Evolutionary conservation across 495 filamentous ascomycete species (phyloP).

Genomic region (Talaromyces ruber): DNA sequence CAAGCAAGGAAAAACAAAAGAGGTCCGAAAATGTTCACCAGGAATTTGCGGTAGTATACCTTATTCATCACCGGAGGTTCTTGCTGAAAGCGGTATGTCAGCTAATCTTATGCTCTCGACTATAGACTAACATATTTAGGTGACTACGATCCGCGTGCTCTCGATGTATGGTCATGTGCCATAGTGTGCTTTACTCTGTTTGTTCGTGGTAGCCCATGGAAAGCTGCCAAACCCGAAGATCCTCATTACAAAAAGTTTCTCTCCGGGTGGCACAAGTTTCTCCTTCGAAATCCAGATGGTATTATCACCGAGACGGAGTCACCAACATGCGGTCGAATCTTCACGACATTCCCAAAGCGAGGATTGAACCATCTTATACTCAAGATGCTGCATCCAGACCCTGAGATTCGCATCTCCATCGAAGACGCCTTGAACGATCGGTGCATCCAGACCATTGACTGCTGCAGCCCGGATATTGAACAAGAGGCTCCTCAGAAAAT

Average conservation of each 20-base stretch:
- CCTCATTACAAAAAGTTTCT: constrained; percentile 49
- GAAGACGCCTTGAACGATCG: constrained; percentile 49
- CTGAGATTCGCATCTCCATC: constrained; percentile 55
- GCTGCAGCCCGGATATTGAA: constrained; percentile 42
- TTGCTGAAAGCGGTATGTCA: constrained; percentile 44
- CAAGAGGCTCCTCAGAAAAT: not conserved
- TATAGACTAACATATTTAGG: constrained; percentile 17
- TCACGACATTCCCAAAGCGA: constrained; percentile 37
- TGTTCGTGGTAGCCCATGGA: constrained; percentile 58
- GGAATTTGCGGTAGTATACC: constrained; percentile 69
- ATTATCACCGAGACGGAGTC: constrained; percentile 41
- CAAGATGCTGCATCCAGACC: constrained; percentile 70
- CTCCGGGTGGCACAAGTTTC: constrained; percentile 55
- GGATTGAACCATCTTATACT: constrained; percentile 54
- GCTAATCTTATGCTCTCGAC: not conserved
- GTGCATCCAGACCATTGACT: constrained; percentile 60
- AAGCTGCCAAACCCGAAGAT: constrained; percentile 37
- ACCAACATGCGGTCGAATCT: constrained; percentile 39
- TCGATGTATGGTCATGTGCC: constrained; percentile 75
- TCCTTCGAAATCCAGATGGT: constrained; percentile 37
- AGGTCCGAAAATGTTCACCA: constrained; percentile 55
- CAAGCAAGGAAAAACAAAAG: constrained; percentile 58
- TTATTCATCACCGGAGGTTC: constrained; percentile 72
- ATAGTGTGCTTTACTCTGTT: constrained; percentile 63
- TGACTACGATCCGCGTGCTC: constrained; percentile 63